A percentile compares a stretch with the other conserved stretches of the same genome.
phyloP scores from a whole-genome alignment of 2,329 filamentous ascomycete genomes.

The Fusarium succisae region DNA sequence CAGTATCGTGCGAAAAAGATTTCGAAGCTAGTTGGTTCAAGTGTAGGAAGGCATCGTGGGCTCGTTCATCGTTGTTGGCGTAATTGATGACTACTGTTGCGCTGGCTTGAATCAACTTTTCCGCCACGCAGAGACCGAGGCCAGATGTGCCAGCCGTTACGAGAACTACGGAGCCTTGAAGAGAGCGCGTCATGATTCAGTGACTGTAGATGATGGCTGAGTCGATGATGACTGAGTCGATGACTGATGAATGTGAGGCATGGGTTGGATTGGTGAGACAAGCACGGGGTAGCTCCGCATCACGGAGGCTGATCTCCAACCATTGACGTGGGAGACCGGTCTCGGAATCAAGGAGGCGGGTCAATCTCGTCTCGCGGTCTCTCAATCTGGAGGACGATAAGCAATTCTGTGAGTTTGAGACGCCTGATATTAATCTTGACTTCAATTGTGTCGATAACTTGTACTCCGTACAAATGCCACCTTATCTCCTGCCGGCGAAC shows the following conservation, averaged over 20 bases:
- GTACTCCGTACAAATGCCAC: too few relatives aligned
- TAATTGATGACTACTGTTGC: slow-evolving; percentile 1
- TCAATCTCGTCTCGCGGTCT: neutral
- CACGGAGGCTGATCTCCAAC: neutral
- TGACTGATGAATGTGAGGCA: neutral
- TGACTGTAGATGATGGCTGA: too few relatives aligned
- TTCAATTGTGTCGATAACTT: neutral
- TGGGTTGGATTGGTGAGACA: neutral
- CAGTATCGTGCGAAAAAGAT: accelerated
- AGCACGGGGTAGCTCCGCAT: neutral
- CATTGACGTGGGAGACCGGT: neutral
- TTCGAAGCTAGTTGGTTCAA: neutral
- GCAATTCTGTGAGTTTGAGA: accelerated
- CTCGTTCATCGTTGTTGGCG: neutral
- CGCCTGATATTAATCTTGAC: accelerated
- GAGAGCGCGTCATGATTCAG: neutral
- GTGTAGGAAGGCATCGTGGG: neutral
- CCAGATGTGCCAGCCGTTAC: slow-evolving; percentile 2
- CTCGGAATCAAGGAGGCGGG: neutral
- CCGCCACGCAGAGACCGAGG: neutral
- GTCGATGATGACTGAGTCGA: accelerated
- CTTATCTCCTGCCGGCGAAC: accelerated
- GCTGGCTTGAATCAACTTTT: neutral
- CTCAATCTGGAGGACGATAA: too few relatives aligned
- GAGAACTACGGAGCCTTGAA: neutral